A percentile compares a stretch with the other conserved stretches of the same genome.
phyloP scores from a whole-genome alignment of 2,329 filamentous ascomycete genomes.

The Fusarium luffae region DNA sequence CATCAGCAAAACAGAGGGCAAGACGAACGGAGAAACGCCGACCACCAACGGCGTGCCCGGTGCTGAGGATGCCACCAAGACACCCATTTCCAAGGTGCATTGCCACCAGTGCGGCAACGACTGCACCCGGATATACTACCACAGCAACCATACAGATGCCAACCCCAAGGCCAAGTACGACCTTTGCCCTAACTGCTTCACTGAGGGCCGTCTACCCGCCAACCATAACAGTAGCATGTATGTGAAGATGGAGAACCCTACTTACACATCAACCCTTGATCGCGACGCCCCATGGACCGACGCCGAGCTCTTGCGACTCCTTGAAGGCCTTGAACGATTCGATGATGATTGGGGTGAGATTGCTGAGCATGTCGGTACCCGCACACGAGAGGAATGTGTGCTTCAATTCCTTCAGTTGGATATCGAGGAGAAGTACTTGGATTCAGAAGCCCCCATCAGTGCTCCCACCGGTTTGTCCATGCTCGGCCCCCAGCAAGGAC shows the following conservation, averaged over 20 bases:
- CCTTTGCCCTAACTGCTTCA: conserved; percentile 89
- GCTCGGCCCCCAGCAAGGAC: conserved; percentile 79
- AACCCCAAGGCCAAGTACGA: conserved; percentile 81
- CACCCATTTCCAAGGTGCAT: conserved; percentile 75
- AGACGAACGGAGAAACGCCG: conserved; percentile 79
- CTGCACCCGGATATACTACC: conserved; percentile 75
- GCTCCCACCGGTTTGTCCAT: conserved; percentile 69
- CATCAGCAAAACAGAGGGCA: conserved; percentile 75
- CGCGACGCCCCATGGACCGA: conserved; percentile 92
- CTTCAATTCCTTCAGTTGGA: conserved; percentile 96
- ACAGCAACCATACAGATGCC: conserved; percentile 67
- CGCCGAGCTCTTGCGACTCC: conserved; percentile 84
- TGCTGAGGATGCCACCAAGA: conserved; percentile 72
- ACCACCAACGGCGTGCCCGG: conserved; percentile 72
- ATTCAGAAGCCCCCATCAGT: conserved; percentile 70
- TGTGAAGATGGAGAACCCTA: conserved; percentile 88
- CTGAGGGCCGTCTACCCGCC: conserved; percentile 83
- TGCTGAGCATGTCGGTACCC: conserved; percentile 89
- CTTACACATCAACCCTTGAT: conserved; percentile 81
- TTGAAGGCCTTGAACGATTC: conserved; percentile 91
- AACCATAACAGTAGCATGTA: conserved; percentile 85
- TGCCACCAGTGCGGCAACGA: conserved; percentile 95
- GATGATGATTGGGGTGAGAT: conserved; percentile 97
- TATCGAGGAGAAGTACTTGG: conserved; percentile 96
- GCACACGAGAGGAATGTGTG: conserved; percentile 95